A percentile compares a stretch with the other conserved stretches of the same genome.
Conservation (phyloP, 306 rosid genomes). For the Cucurbita ficifolia region DNA sequence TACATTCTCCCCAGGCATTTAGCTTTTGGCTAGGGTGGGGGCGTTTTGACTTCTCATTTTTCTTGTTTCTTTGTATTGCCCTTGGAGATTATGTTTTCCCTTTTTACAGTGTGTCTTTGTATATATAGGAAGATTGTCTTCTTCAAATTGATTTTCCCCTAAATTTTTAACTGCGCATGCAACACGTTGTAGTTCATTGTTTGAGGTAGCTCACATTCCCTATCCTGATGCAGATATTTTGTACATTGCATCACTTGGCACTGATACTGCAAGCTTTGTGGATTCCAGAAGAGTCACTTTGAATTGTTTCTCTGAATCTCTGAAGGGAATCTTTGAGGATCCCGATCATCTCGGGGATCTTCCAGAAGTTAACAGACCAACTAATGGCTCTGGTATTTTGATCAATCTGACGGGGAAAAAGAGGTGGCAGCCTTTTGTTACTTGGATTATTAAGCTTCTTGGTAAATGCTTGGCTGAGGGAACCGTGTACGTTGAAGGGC, state of each 20-base stretch:
- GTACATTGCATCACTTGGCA: conserved; percentile 31
- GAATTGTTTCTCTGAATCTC: conserved; percentile 51
- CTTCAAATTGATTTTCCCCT: background rate
- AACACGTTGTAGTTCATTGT: background rate
- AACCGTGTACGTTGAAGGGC: conserved; percentile 76
- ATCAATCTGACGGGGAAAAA: conserved; percentile 37
- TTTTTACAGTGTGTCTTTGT: background rate
- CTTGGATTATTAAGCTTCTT: conserved; percentile 73
- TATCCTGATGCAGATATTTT: conserved; percentile 40
- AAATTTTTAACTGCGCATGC: background rate
- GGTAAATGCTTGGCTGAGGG: conserved; percentile 71
- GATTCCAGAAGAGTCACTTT: conserved; percentile 32
- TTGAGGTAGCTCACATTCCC: background rate
- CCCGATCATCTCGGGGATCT: conserved; percentile 49
- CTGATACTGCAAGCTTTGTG: conserved; percentile 12
- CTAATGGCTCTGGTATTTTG: conserved; percentile 52
- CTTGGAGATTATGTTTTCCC: background rate
- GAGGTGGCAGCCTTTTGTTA: conserved; percentile 72
- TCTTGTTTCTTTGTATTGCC: background rate
- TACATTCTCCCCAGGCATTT: background rate
- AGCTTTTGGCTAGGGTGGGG: background rate
- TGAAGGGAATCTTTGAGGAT: conserved; percentile 27
- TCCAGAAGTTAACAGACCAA: conserved; percentile 34
- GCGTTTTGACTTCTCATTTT: background rate
- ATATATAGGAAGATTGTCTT: background rate